These are phyloP conservation scores for Paramecium octaurelia DNA, from an alignment of 73 alveolate genomes.

Conservation along the genomic window DNA sequence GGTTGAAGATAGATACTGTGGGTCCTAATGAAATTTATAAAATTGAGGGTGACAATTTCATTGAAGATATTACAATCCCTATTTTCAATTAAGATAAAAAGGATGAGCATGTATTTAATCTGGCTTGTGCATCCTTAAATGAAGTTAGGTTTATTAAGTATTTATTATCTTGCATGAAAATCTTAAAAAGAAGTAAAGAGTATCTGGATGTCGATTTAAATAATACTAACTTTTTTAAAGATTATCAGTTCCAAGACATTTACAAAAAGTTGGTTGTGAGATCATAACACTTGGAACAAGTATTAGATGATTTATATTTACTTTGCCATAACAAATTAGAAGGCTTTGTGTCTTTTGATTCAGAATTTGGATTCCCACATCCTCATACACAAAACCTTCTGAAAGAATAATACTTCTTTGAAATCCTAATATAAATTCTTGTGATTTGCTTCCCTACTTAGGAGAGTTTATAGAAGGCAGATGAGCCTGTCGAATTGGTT, in stretches of 20 bases:
- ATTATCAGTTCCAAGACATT: background rate
- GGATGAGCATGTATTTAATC: slow-evolving; percentile 55
- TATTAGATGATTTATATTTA: slow-evolving; percentile 38
- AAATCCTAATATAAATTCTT: background rate
- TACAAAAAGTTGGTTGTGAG: slow-evolving; percentile 36
- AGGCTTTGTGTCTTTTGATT: slow-evolving; percentile 45
- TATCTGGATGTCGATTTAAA: slow-evolving; percentile 43
- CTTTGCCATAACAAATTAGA: slow-evolving; percentile 54
- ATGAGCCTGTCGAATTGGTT: background rate
- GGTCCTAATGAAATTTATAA: slow-evolving; percentile 10
- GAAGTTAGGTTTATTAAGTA: slow-evolving; percentile 56
- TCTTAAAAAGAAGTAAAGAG: slow-evolving; percentile 21
- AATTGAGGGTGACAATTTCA: slow-evolving; percentile 25
- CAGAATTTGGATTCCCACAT: slow-evolving; percentile 50
- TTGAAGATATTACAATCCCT: slow-evolving; percentile 48
- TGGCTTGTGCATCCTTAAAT: slow-evolving; percentile 43
- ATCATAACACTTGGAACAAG: slow-evolving; percentile 39
- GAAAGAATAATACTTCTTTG: slow-evolving; percentile 52
- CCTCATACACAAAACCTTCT: slow-evolving; percentile 26
- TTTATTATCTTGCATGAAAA: slow-evolving; percentile 56
- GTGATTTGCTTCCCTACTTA: slow-evolving; percentile 48
- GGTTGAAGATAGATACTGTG: slow-evolving; percentile 34
- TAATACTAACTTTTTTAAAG: background rate
- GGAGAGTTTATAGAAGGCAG: slow-evolving; percentile 19
- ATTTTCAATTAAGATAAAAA: slow-evolving; percentile 32